Evolutionary conservation across 164 flowering plant species (phyloP).

Genomic region (Warburgia ugandensis): DNA sequence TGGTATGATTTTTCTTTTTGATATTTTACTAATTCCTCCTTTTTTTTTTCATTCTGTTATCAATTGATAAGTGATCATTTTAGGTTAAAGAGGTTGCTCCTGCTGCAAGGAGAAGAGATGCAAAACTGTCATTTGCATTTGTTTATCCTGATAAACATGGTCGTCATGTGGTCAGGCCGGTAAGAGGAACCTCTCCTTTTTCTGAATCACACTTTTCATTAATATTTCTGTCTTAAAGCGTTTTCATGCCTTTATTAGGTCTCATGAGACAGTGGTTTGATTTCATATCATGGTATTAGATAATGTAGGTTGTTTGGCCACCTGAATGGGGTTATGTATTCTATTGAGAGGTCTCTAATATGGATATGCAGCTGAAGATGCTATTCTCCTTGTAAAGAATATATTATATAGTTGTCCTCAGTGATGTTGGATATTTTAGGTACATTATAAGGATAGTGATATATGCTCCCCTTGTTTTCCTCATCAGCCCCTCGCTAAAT

Average conservation of each 20-base stretch:
- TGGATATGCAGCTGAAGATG: too few relatives aligned
- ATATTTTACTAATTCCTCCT: background rate
- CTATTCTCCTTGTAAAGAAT: too few relatives aligned
- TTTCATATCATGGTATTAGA: too few relatives aligned
- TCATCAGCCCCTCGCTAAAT: too few relatives aligned
- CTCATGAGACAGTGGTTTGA: background rate
- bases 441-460: too few relatives aligned
- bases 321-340: too few relatives aligned
- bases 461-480: too few relatives aligned
- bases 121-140: slow-evolving; percentile 87
- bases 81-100: slow-evolving; percentile 97
- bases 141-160: slow-evolving; percentile 91
- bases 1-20: slow-evolving; percentile 33
- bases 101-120: slow-evolving; percentile 84
- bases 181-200: slow-evolving; percentile 12
- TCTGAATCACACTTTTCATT: background rate
- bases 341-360: too few relatives aligned
- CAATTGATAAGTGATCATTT: slow-evolving; percentile 8
- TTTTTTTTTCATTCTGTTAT: background rate
- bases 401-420: too few relatives aligned
- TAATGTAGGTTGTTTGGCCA: too few relatives aligned
- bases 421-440: too few relatives aligned
- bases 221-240: background rate
- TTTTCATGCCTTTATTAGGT: background rate
- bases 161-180: slow-evolving; percentile 67